phyloP scores from a whole-genome alignment of 768 basidiomycete genomes.

The Boletus fagicola region DNA sequence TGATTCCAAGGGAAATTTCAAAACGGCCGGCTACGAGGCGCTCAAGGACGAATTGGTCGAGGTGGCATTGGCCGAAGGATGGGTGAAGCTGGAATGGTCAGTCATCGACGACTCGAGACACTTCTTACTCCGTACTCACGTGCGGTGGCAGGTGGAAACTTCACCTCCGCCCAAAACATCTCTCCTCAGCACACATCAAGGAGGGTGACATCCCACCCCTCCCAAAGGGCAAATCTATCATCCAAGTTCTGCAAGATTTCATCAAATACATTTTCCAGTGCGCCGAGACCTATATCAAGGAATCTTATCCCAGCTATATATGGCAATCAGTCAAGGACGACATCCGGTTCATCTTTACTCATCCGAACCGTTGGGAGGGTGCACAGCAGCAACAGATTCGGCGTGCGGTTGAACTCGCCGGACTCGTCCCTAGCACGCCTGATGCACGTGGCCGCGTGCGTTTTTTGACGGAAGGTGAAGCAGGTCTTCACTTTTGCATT shows the following conservation, averaged over 20 bases:
- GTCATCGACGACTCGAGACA: neutral
- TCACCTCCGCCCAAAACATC: slow-evolving; percentile 36
- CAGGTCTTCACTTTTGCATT: slow-evolving; percentile 55
- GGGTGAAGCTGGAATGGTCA: slow-evolving; percentile 45
- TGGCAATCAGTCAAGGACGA: slow-evolving; percentile 42
- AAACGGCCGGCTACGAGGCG: slow-evolving; percentile 43
- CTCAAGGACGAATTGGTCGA: slow-evolving; percentile 35
- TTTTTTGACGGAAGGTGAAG: slow-evolving; percentile 61
- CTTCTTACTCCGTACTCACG: neutral
- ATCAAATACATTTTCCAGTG: slow-evolving; percentile 44
- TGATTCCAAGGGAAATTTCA: slow-evolving; percentile 35
- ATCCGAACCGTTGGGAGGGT: slow-evolving; percentile 66
- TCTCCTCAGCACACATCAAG: slow-evolving; percentile 24
- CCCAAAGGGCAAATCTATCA: slow-evolving; percentile 37
- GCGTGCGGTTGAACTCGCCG: slow-evolving; percentile 47
- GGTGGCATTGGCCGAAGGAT: slow-evolving; percentile 37
- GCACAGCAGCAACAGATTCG: slow-evolving; percentile 54
- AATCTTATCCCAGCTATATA: slow-evolving; percentile 41
- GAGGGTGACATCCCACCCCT: slow-evolving; percentile 37
- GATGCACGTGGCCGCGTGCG: slow-evolving; percentile 42
- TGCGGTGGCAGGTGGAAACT: slow-evolving; percentile 33
- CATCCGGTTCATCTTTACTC: slow-evolving; percentile 52
- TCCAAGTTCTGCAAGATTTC: slow-evolving; percentile 45
- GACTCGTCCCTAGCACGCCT: slow-evolving; percentile 42
- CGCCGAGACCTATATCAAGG: slow-evolving; percentile 42